Percentiles rank a stretch among this genome's conserved stretches.
Conservation (phyloP, 1,284 basidiomycete species). For the Ganoderma multipileum region DNA sequence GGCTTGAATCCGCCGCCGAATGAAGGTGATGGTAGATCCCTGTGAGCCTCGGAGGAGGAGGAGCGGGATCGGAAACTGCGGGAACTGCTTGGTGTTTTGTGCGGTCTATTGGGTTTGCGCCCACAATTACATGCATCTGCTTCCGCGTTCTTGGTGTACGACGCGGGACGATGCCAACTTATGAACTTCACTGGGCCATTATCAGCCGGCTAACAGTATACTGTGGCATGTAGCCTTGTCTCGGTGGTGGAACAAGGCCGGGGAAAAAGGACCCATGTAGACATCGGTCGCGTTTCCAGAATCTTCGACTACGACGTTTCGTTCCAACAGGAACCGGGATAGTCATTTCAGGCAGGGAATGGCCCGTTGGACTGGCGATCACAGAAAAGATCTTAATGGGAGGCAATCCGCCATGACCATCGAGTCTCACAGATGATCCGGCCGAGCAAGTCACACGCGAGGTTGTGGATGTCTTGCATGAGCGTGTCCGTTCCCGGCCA, state of each 20-base stretch:
- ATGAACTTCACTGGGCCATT: not conserved
- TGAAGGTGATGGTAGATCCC: not conserved
- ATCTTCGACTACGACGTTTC: no score
- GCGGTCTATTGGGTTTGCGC: not conserved
- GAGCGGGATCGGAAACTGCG: not conserved
- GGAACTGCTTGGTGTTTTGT: not conserved
- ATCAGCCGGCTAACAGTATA: not conserved
- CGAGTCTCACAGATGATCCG: constrained; percentile 28
- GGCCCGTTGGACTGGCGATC: constrained; percentile 1
- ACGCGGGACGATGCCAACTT: not conserved
- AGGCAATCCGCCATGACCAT: not conserved
- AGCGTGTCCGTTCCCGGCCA: constrained; percentile 22
- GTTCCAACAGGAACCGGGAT: no score
- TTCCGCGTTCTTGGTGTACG: not conserved
- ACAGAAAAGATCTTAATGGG: constrained; percentile 1
- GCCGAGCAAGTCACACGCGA: constrained; percentile 21
- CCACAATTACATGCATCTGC: not conserved
- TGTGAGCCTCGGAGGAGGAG: not conserved
- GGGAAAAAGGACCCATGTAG: no score
- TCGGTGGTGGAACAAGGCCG: not conserved
- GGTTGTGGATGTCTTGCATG: constrained; percentile 23
- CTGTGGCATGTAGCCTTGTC: not conserved
- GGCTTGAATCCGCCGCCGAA: not conserved
- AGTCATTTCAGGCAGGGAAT: not conserved
- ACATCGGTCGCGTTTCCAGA: no score